Evolutionary conservation across 352 stramenopile species (phyloP).

Genomic region (Globisporangium rhizosaccharum): DNA sequence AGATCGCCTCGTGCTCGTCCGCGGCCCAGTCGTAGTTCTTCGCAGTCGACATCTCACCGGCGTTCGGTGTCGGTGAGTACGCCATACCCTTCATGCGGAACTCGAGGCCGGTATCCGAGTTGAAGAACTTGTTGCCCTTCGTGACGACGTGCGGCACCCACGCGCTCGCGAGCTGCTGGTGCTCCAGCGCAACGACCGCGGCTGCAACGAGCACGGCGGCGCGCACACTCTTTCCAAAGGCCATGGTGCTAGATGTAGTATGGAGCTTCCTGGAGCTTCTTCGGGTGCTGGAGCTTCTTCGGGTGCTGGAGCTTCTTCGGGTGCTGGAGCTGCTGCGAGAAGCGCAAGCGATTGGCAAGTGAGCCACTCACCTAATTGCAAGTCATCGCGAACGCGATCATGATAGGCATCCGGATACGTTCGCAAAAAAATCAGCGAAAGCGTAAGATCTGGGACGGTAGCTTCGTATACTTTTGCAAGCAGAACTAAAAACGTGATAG

Average conservation of each 20-base stretch:
- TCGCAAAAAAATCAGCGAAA: too few species aligned
- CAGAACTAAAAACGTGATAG: too few species aligned
- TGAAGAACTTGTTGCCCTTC: slow-evolving; percentile 75
- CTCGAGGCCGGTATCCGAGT: slow-evolving; percentile 39
- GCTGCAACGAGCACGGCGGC: neutral
- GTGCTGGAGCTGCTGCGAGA: too few species aligned
- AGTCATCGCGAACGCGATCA: too few species aligned
- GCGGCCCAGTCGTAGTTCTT: slow-evolving; percentile 60
- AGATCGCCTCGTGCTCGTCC: slow-evolving; percentile 53
- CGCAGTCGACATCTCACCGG: slow-evolving; percentile 27
- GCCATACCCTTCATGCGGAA: slow-evolving; percentile 68
- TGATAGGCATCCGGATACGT: too few species aligned
- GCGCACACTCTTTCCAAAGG: neutral
- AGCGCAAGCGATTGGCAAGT: too few species aligned
- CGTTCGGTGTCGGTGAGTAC: slow-evolving; percentile 68
- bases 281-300: too few species aligned
- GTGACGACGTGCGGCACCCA: slow-evolving; percentile 29
- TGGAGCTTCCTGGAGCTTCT: too few species aligned
- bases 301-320: too few species aligned
- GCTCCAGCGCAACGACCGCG: neutral
- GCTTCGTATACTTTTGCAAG: too few species aligned
- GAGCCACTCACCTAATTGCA: too few species aligned
- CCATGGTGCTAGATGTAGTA: neutral
- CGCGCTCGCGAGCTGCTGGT: slow-evolving; percentile 3
- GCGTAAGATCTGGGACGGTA: too few species aligned